These are phyloP conservation scores for Apophysomyces variabilis DNA, from an alignment of 371 early-diverging fungal genomes.

Conservation along the genomic window DNA sequence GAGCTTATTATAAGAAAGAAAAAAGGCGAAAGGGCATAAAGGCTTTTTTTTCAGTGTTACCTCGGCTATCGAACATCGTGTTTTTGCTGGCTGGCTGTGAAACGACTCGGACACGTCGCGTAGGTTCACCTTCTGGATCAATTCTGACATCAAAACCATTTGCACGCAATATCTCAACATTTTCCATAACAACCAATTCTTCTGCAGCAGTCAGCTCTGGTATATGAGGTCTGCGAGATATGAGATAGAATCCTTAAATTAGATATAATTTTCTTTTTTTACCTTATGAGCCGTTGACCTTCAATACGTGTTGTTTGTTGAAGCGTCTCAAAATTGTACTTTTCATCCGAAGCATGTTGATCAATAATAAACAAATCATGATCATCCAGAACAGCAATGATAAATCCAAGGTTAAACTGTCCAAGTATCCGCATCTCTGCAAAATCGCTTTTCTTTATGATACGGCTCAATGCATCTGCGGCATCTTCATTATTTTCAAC, in stretches of 20 bases:
- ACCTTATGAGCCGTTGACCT: slow-evolving; percentile 63
- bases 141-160: slow-evolving; percentile 83
- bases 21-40: slow-evolving; percentile 10
- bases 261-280: not conserved
- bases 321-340: slow-evolving; percentile 92
- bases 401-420: slow-evolving; percentile 99
- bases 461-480: slow-evolving; percentile 56
- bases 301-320: slow-evolving; percentile 64
- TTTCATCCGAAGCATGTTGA: slow-evolving; percentile 99
- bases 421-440: slow-evolving; percentile 86
- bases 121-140: slow-evolving; percentile 61
- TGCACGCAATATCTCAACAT: slow-evolving; percentile 66
- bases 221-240: slow-evolving; percentile 31
- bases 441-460: slow-evolving; percentile 87
- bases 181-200: slow-evolving; percentile 79
- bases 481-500: slow-evolving; percentile 55
- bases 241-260: not conserved
- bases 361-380: slow-evolving; percentile 93
- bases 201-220: slow-evolving; percentile 81
- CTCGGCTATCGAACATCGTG: slow-evolving; percentile 63
- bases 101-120: slow-evolving; percentile 64
- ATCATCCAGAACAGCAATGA: slow-evolving; percentile 72
- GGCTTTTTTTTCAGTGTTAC: slow-evolving; percentile 14
- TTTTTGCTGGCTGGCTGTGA: slow-evolving; percentile 71
- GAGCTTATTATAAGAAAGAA: not conserved